Percentiles rank a stretch among this genome's conserved stretches.
Conservation (phyloP, 208 protist genomes). For the Trypanosoma theileri region DNA sequence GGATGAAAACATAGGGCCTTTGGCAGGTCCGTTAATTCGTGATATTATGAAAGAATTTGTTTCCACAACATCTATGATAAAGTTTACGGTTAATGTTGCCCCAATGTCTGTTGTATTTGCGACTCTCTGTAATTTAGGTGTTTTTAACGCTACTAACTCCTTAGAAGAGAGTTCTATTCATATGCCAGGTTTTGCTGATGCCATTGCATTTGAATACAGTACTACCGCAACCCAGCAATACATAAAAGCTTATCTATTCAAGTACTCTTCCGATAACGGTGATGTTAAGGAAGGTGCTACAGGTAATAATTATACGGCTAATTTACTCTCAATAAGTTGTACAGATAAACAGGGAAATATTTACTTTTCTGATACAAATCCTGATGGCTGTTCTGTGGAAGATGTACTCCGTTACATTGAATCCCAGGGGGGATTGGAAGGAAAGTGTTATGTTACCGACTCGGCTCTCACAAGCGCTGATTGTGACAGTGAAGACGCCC, state of each 20-base stretch:
- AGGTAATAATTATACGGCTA: constrained; percentile 3
- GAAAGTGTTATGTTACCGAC: constrained; percentile 17
- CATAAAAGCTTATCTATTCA: constrained; percentile 14
- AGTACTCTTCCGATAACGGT: not conserved
- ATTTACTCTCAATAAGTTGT: constrained; percentile 7
- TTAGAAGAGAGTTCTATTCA: not conserved
- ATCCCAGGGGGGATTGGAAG: constrained; percentile 7
- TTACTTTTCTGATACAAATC: constrained; percentile 9
- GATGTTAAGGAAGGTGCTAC: no score
- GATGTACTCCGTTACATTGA: constrained; percentile 19
- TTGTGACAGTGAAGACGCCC: constrained; percentile 7
- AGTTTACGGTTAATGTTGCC: constrained; percentile 15
- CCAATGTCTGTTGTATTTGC: constrained; percentile 20
- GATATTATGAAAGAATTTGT: constrained; percentile 3
- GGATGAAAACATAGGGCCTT: constrained; percentile 14
- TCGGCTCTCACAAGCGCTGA: not conserved
- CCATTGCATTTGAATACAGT: constrained; percentile 23
- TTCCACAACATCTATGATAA: not conserved
- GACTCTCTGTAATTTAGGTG: constrained; percentile 4
- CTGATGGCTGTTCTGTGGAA: constrained; percentile 10
- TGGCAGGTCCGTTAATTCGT: constrained; percentile 21
- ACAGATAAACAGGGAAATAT: constrained; percentile 10
- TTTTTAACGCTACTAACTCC: constrained; percentile 17
- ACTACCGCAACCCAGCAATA: not conserved
- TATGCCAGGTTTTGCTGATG: constrained; percentile 16